These are phyloP conservation scores for Trametes polyzona DNA, from an alignment of 1,284 basidiomycete species.

Conservation along the genomic window DNA sequence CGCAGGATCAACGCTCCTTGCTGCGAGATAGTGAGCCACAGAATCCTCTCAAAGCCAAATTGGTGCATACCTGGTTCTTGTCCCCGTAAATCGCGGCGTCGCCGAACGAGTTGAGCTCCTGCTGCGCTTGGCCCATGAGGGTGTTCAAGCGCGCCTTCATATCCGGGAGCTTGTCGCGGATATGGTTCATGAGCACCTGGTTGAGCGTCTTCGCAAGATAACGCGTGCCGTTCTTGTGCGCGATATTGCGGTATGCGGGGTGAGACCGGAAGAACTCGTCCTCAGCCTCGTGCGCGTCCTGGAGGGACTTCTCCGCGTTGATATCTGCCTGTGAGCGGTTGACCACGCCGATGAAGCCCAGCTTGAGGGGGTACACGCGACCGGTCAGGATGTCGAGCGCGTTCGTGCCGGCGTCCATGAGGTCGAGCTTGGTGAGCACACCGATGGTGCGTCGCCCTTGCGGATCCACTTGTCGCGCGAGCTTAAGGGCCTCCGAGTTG, in stretches of 20 bases:
- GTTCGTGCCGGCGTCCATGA: slow-evolving; percentile 99
- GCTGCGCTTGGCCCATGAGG: slow-evolving; percentile 98
- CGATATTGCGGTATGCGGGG: slow-evolving; percentile 92
- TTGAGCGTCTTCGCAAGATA: slow-evolving; percentile 95
- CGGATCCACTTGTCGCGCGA: slow-evolving; percentile 94
- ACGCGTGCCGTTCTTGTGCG: slow-evolving; percentile 96
- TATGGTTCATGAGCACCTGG: slow-evolving; percentile 96
- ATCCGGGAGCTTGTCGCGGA: slow-evolving; percentile 97
- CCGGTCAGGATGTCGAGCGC: slow-evolving; percentile 96
- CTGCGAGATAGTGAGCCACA: slow-evolving; percentile 33
- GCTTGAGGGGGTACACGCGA: slow-evolving; percentile 94
- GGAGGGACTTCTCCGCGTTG: slow-evolving; percentile 86
- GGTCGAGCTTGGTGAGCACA: slow-evolving; percentile 94
- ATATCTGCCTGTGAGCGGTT: slow-evolving; percentile 99
- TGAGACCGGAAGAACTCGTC: slow-evolving; percentile 92
- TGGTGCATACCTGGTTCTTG: slow-evolving; percentile 69
- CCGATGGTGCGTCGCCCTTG: slow-evolving; percentile 96
- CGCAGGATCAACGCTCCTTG: slow-evolving; percentile 90
- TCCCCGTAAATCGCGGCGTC: slow-evolving; percentile 94
- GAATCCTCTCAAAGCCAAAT: background rate
- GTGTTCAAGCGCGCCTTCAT: slow-evolving; percentile 99
- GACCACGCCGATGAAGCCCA: slow-evolving; percentile 98
- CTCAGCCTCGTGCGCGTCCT: slow-evolving; percentile 85
- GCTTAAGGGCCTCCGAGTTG: slow-evolving; percentile 97
- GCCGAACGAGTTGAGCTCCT: slow-evolving; percentile 96